phyloP scores from a whole-genome alignment of 2,329 filamentous ascomycete species.

The Daldinia eschscholtzii region DNA sequence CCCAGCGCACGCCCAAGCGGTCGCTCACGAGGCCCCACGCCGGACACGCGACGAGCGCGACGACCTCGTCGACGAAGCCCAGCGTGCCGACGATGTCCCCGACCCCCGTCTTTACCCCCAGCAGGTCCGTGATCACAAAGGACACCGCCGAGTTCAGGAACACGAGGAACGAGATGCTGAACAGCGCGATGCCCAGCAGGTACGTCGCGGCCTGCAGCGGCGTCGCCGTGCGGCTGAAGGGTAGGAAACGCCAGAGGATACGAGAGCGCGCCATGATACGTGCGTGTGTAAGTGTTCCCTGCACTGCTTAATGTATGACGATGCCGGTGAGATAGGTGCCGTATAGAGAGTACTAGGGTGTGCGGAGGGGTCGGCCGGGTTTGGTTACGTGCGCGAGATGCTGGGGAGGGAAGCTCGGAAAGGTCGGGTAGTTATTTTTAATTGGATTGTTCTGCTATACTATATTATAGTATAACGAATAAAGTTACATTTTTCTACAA shows the following conservation, averaged over 20 bases:
- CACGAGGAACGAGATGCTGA: constrained; percentile 90
- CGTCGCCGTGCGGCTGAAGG: constrained; percentile 72
- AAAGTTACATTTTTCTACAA: constrained; percentile 34
- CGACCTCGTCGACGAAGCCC: constrained; percentile 86
- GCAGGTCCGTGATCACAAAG: constrained; percentile 86
- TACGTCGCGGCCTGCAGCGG: constrained; percentile 77
- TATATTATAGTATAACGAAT: constrained; percentile 27
- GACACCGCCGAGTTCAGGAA: constrained; percentile 88
- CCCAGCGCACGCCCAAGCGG: constrained; percentile 78
- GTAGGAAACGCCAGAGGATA: constrained; percentile 59
- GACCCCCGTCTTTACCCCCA: constrained; percentile 78
- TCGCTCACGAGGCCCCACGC: constrained; percentile 84
- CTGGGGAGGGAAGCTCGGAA: constrained; percentile 18
- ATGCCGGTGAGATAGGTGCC: constrained; percentile 2
- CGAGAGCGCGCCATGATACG: constrained; percentile 38
- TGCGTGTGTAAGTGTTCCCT: neutral
- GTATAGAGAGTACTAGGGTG: neutral
- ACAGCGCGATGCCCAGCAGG: constrained; percentile 83
- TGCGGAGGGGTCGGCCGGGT: constrained; percentile 25
- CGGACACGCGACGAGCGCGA: constrained; percentile 84
- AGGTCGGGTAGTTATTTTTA: constrained; percentile 13
- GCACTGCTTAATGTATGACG: neutral
- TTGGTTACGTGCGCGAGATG: constrained; percentile 11
- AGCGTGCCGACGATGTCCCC: constrained; percentile 87
- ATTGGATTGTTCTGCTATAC: neutral